Base-by-base conservation (phyloP, 2,329 filamentous ascomycete species). In the Aspergillus awamori region DNA sequence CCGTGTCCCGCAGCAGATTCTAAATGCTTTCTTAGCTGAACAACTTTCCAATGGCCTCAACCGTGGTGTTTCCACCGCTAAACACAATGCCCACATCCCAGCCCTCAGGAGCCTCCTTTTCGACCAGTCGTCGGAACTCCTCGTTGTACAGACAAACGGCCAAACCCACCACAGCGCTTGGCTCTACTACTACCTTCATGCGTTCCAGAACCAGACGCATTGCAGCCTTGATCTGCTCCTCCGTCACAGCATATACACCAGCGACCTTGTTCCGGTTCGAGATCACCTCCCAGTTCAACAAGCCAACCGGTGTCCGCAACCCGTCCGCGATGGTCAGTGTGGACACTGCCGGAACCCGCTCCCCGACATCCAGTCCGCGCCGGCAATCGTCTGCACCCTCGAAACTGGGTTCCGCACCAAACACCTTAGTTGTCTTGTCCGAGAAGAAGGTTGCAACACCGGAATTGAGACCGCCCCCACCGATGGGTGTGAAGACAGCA, bases 151-250 rank as follows among this genome's bases (percentile, higher is more conserved):
- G 79, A 56, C 88, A 89, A 7, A 91, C 90, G 0, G 94, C 95
- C 62, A 98, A 76, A 1, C 87, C 86, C n/a, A 97, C 93, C 2
- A 89, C 92, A 0, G 90, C 87, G 76, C 89, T 93, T 22, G 94
- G 94, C 82, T 98, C 94, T 11, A 97, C 87, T 22, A 97, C 87
- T 51, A 96, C 80, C 85, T 98, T 97, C 83, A 95, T 87, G 60
- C 93, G 81, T 84, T 98, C 94, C 64, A 93, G 80, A 36, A 96
- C 89, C 63, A 98, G 77, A 63, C 84, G 80, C 85, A 97, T 84
- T 11, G 93, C 90, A 22, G 81, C 83, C 70, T 85, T 84, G 74
- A 98, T 97, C 81, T 97, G 87, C 58, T 89, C 87, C 76, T 98
- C 94, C 1, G 83, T 87, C 1, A 96, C 94, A 58, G 85, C 84